Evolutionary conservation across 1,284 basidiomycete genomes (phyloP), one percentile per base, ranked within the genome.

Genomic region (Pyrrhoderma noxium): DNA sequence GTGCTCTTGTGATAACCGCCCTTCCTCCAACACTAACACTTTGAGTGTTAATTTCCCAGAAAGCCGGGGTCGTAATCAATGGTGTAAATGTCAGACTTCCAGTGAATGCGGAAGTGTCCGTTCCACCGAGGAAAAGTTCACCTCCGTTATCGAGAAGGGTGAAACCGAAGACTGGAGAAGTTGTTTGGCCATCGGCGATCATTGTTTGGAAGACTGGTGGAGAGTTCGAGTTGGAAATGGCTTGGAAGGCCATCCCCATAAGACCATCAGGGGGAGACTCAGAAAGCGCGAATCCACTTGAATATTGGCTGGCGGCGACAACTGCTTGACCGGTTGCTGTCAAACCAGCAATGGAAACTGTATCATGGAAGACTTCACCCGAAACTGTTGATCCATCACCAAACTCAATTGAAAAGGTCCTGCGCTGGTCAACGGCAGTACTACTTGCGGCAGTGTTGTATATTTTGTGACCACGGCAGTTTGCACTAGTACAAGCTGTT

Each of bases 121-220:
- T 65, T 0, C 75, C 75, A 40, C 79, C 79, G 54, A 82, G 70
- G 65, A 64, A 75, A 23, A 81, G 71, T 61, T 73, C 69, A 2
- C 75, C 74, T 54, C 72, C 75, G 21, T 62, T 62, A 22, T 61
- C 60, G n/a, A 70, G 66, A 57, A 80, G 71, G 57, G 74, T 73
- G 65, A 80, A 76, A 21, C 63, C 68, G 61, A 78, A 79, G 27
- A 67, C 61, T 27, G 62, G 59, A n/a, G 61, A 51, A 9, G 61
- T 53, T 46, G 70, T 64, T 37, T 60, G 57, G 44, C 61, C 61
- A 55, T 72, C 57, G 9, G 56, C 44, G 47, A 63, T 42, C 8
- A 66, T 61, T 14, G 61, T 66, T 54, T 60, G 54, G 62, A 70
- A 66, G 54, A 66, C 53, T 8, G 53, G 53, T 5, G 49, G 45